These are phyloP conservation scores for Amaranthus hypochondriacus DNA, from an alignment of 148 eudicot genomes.

Conservation along the genomic window DNA sequence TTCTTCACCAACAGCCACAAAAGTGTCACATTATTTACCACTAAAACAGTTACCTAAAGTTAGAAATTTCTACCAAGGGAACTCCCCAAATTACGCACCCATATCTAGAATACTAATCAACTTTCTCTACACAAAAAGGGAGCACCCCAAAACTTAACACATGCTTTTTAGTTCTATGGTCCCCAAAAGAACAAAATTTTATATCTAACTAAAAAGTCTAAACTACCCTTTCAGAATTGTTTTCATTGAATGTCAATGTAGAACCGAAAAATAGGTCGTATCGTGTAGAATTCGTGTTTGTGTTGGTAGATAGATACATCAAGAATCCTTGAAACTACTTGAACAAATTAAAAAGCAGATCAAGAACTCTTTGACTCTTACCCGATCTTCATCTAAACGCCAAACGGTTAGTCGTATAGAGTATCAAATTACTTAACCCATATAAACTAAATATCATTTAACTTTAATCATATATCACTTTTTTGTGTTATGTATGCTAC, in stretches of 20 bases:
- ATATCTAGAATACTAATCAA: conserved; percentile 21
- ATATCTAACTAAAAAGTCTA: conserved; percentile 9
- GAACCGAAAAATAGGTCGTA: too few relatives aligned
- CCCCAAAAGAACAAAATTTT: not conserved
- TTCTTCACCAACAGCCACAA: conserved; percentile 9
- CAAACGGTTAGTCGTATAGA: too few relatives aligned
- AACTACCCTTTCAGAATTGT: conserved; percentile 22
- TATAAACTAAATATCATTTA: too few relatives aligned
- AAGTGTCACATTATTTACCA: conserved; percentile 12
- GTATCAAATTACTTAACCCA: too few relatives aligned
- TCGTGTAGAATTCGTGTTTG: too few relatives aligned
- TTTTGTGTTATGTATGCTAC: too few relatives aligned
- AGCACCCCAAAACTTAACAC: conserved; percentile 18
- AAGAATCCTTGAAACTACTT: too few relatives aligned
- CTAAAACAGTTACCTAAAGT: conserved; percentile 17
- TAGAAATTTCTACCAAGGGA: conserved; percentile 1
- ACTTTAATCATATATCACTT: too few relatives aligned
- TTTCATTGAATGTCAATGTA: conserved; percentile 9
- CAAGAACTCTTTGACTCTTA: too few relatives aligned
- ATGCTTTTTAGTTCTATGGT: conserved; percentile 10
- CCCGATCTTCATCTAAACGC: too few relatives aligned
- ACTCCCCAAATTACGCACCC: conserved; percentile 11
- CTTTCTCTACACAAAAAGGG: conserved; percentile 26
- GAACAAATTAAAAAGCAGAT: too few relatives aligned
- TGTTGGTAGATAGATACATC: too few relatives aligned